Conservation (phyloP, 441 rosid genomes). For the Omphalea diandra region DNA sequence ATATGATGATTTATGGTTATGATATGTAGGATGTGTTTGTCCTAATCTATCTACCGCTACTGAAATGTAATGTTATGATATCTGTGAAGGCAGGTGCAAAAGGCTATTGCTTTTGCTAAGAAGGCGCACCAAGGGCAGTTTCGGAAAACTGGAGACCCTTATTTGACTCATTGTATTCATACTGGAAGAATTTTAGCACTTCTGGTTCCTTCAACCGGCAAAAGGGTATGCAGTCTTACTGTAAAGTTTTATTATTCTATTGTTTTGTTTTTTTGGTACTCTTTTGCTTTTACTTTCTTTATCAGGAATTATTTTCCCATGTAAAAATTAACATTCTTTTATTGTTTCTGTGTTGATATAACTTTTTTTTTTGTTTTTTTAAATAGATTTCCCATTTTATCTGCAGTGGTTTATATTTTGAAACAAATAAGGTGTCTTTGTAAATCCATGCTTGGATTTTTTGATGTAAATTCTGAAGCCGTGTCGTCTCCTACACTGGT, state of each 20-base stretch:
- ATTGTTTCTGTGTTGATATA: too few species aligned
- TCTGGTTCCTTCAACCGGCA: slow-evolving; percentile 65
- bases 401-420: too few species aligned
- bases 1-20: neutral
- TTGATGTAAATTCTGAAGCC: too few species aligned
- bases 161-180: slow-evolving; percentile 64
- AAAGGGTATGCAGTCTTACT: slow-evolving; percentile 37
- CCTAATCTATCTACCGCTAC: too few species aligned
- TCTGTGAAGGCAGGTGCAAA: slow-evolving; percentile 79
- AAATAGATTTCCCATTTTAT: too few species aligned
- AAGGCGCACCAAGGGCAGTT: slow-evolving; percentile 68
- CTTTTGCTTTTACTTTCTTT: neutral
- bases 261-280: neutral
- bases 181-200: slow-evolving; percentile 64
- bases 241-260: neutral
- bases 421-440: too few species aligned
- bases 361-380: too few species aligned
- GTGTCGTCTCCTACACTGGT: too few species aligned
- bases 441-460: too few species aligned
- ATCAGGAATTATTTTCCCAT: too few species aligned
- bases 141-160: slow-evolving; percentile 72
- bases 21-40: too few species aligned
- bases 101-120: slow-evolving; percentile 73
- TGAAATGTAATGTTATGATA: slow-evolving; percentile 30
- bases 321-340: too few species aligned